Base-by-base conservation (phyloP, 495 filamentous ascomycete genomes). In the Glonium stellatum region DNA sequence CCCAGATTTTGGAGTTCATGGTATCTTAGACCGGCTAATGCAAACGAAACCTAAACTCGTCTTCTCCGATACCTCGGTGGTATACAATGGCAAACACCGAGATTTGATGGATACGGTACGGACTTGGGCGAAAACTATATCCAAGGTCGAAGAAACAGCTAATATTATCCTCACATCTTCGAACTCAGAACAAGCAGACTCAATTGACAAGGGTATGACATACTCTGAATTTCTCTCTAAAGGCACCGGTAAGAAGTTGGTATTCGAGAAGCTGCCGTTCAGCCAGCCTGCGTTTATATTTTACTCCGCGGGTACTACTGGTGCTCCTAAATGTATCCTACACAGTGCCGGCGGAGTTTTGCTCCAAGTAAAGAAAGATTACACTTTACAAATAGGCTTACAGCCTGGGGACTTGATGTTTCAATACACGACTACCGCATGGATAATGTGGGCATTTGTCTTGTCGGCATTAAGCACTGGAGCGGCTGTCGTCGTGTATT, bases 241-340 rank as follows among this genome's bases (percentile, higher is more conserved):
- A 57, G 41, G 47, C 5, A 22, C 23, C 23, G 47, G 47, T 21
- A 15, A 21, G 47, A 18, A 21, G 11, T 23, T 50, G 47, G 47
- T 50, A 15, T 57, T 42, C 22, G 36, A 47, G 21, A 34, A 27
- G 34, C 35, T 57, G n/a, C 41, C 54, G 1, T 57, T 57, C 54
- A 51, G 37, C 25, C 22, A 41, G 21, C 54, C 54, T 19, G 22
- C 37, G n/a, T 39, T 57, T 18, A 57, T 57, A n/a, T 42, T 41
- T 15, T 57, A 57, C 25, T 57, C 54, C 18, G 15, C 27, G 19
- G 54, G 54, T 22, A 57, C 54, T 21, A 57, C 54, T 27, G 54
- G 54, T 18, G 37, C 54, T 13, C 54, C 54, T n/a, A 57, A 57
- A 46, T 57, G 54, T 23, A 57, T 57, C 4, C 27, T 57, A 34